Evolutionary conservation across 495 filamentous ascomycete species (phyloP), one percentile per base, ranked within the genome.

Genomic region (Monascus purpureus): DNA sequence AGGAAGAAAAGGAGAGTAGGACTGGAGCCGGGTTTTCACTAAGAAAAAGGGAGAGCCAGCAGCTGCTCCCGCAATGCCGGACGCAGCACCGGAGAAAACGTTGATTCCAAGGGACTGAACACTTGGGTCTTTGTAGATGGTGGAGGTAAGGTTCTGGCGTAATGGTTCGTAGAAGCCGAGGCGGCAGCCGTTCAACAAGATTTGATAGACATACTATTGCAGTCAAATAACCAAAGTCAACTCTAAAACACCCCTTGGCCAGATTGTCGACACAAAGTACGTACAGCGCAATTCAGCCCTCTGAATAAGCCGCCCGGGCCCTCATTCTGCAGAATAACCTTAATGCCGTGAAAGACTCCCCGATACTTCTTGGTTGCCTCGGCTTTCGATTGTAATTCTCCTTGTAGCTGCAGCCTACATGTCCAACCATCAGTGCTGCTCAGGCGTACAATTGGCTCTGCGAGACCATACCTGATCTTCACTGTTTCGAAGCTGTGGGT

Each of bases 401-500:
- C 90, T 52, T 99, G 90, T 31, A 99, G 62, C 69, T 99, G 90
- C 64, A 97, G 70, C 42, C 83, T 87, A 42, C 33, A 14, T 1
- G 29, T n/a, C 4, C 13, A 18, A 16, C 16, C 27, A 5, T 33
- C 8, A 33, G 20, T 25, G 25, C 14, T 24, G 2, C 19, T 7
- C 19, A 16, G 4, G 23, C 22, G 13, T 9, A 13, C 19, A n/a
- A 25, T 25, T n/a, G 28, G 11, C 13, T 17, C 7, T 46, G 25
- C 22, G 35, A 25, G 13, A 8, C 33, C 61, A 33, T 49, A 88
- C 81, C 88, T 82, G 52, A 96, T 99, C 73, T 99, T 99, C 36
- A 96, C 85, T 5, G 90, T 96, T 60, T 99, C 90, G 63, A 96
- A 95, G 38, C 85, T 83, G 56, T 99, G 90, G 24, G 90, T 99